Base-by-base conservation (phyloP, 345 rosid species). In the Angophora floribunda region DNA sequence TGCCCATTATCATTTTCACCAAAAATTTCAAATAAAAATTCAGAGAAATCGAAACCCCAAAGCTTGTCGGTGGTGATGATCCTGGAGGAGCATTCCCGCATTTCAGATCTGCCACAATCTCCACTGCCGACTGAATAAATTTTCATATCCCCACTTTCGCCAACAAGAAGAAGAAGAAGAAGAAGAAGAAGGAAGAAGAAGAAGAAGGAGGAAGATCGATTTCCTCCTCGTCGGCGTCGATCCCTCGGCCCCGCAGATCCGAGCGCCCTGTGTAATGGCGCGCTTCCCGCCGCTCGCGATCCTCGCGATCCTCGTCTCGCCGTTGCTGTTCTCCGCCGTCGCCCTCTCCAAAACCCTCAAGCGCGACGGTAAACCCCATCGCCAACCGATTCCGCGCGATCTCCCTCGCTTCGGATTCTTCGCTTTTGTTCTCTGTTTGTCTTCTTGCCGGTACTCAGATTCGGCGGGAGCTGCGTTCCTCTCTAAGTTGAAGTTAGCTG, bases 341-440 rank as follows among this genome's bases (percentile, higher is more conserved):
- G 91, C 91, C 70, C 24, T 85, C 91, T 88, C 93, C 88, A 95
- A 96, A 90, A 95, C 96, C 89, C 96, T 95, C 45, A 93, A 94
- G 88, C 95, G 97, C 78, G 94, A 94, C 88, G 87, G 95, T 94
- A 88, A 85, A 3, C 52, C 15, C 7, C 30, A 28, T 4, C n/a
- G 0, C 19, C 45, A 47, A 3, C 41, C 13, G 49, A 75, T 75
- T 9, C 24, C 21, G 1, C 17, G 55, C 22, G 16, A 84, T 49
- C 32, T 50, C 41, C 41, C 50, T 13, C 67, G 30, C 51, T 55
- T 57, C 86, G 0, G 24, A 70, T 67, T 70, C 32, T 41, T 28
- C 61, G 61, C 21, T 47, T 26, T 30, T 17, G 50, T 79, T 17
- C 19, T 26, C 86, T 26, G 8, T 28, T 52, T 80, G 6, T 17